Evolutionary conservation across 345 rosid genomes (phyloP).

Genomic region (Eucalyptus paniculata): DNA sequence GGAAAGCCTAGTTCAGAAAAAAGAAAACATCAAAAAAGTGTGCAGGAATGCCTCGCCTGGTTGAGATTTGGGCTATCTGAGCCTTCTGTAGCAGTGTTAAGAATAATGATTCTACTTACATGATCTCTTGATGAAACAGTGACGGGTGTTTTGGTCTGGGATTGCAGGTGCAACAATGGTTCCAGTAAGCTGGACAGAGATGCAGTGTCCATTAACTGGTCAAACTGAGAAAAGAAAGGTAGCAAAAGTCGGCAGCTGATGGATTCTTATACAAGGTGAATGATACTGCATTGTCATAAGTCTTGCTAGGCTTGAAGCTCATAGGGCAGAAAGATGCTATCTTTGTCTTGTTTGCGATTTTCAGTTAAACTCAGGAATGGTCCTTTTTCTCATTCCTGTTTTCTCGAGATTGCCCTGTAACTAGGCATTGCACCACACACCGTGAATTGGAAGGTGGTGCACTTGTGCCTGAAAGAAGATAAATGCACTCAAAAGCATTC

Average conservation of each 20-base stretch:
- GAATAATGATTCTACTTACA: neutral
- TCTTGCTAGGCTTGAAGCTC: neutral
- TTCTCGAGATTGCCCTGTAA: neutral
- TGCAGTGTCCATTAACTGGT: constrained; percentile 86
- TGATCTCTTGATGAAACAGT: neutral
- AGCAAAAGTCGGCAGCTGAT: constrained; percentile 58
- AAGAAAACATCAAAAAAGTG: no score
- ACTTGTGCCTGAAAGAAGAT: neutral
- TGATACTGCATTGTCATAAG: neutral
- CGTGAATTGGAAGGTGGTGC: neutral
- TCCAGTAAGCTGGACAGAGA: constrained; percentile 91
- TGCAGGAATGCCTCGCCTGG: neutral
- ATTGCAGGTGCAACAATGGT: constrained; percentile 73
- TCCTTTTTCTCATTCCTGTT: neutral
- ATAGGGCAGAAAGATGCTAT: neutral
- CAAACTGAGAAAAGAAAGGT: constrained; percentile 86
- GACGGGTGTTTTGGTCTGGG: neutral
- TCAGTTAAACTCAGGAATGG: neutral
- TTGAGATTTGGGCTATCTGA: neutral
- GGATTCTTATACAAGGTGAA: neutral
- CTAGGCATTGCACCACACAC: neutral
- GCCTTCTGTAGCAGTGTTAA: neutral
- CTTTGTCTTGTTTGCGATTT: neutral
- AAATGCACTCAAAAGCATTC: neutral
- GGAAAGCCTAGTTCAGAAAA: no score